Percentiles rank a stretch among this genome's conserved stretches.
phyloP scores from a whole-genome alignment of 805 yeast genomes.

The Lipomyces yamadae region DNA sequence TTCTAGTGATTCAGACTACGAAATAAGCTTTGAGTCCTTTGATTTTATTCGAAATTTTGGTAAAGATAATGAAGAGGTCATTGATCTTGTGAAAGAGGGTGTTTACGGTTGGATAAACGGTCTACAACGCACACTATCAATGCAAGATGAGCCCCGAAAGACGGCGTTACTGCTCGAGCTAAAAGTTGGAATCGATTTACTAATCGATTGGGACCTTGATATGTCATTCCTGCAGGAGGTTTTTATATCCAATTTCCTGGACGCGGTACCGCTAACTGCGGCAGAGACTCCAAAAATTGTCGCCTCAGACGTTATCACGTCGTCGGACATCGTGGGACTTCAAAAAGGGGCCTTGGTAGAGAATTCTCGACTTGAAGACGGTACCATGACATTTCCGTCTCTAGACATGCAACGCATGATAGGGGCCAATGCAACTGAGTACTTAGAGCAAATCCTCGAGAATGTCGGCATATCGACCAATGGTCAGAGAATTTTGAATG shows the following conservation, averaged over 20 bases:
- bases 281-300: slow-evolving; percentile 4
- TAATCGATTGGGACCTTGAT: slow-evolving; percentile 27
- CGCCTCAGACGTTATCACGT: slow-evolving; percentile 9
- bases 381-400: slow-evolving; percentile 15
- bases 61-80: slow-evolving; percentile 20
- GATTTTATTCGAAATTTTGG: slow-evolving; percentile 20
- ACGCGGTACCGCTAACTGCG: slow-evolving; percentile 16
- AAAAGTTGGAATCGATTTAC: slow-evolving; percentile 23
- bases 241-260: slow-evolving; percentile 15
- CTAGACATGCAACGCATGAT: slow-evolving; percentile 17
- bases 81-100: slow-evolving; percentile 31
- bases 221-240: slow-evolving; percentile 23
- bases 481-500: slow-evolving; percentile 16
- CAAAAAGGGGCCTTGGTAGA: background rate
- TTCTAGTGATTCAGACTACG: slow-evolving; percentile 30
- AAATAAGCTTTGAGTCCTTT: slow-evolving; percentile 11
- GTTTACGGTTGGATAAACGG: slow-evolving; percentile 43
- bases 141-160: slow-evolving; percentile 40
- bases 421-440: slow-evolving; percentile 17
- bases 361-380: slow-evolving; percentile 1
- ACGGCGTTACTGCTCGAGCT: slow-evolving; percentile 7
- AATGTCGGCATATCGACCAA: slow-evolving; percentile 21
- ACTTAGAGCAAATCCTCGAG: slow-evolving; percentile 18
- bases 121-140: slow-evolving; percentile 38
- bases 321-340: slow-evolving; percentile 2